These are phyloP conservation scores for Polyporus tsugae DNA, from an alignment of 1,284 basidiomycete genomes.

Conservation along the genomic window DNA sequence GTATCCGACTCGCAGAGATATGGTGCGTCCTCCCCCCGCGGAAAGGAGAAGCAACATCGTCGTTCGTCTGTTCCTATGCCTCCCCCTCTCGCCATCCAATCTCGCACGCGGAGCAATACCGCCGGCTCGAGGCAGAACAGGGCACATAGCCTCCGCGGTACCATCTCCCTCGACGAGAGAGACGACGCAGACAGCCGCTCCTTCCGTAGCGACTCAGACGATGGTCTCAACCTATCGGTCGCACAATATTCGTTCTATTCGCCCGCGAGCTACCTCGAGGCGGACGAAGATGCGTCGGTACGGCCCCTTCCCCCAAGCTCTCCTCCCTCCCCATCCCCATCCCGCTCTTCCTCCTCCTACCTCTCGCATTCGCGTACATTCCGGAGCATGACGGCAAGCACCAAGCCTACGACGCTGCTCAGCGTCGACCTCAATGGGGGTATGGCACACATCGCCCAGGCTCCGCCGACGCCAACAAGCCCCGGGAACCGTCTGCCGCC, in stretches of 20 bases:
- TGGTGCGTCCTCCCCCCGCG: constrained; percentile 32
- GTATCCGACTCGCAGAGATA: constrained; percentile 45
- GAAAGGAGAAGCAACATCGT: constrained; percentile 40
- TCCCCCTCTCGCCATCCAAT: constrained; percentile 34
- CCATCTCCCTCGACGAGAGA: constrained; percentile 67
- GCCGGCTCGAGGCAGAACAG: constrained; percentile 36
- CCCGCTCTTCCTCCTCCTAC: constrained; percentile 80
- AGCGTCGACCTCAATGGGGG: constrained; percentile 85
- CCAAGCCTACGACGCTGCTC: constrained; percentile 94
- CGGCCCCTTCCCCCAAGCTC: constrained; percentile 87
- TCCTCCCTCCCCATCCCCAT: constrained; percentile 85
- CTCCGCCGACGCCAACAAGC: constrained; percentile 65
- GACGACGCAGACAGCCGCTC: constrained; percentile 43
- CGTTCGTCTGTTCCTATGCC: constrained; percentile 39
- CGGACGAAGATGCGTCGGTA: constrained; percentile 90
- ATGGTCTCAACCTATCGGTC: constrained; percentile 61
- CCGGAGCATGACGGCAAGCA: constrained; percentile 85
- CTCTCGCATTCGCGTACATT: constrained; percentile 83
- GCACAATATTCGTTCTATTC: constrained; percentile 79
- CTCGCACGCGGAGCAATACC: constrained; percentile 29
- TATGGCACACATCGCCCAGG: constrained; percentile 93
- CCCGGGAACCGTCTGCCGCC: constrained; percentile 57
- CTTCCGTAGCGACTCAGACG: constrained; percentile 43
- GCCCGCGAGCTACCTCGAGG: constrained; percentile 74
- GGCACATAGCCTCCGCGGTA: constrained; percentile 35